Conservation (phyloP, 2,329 filamentous ascomycete species). For the Fusarium acutatum region DNA sequence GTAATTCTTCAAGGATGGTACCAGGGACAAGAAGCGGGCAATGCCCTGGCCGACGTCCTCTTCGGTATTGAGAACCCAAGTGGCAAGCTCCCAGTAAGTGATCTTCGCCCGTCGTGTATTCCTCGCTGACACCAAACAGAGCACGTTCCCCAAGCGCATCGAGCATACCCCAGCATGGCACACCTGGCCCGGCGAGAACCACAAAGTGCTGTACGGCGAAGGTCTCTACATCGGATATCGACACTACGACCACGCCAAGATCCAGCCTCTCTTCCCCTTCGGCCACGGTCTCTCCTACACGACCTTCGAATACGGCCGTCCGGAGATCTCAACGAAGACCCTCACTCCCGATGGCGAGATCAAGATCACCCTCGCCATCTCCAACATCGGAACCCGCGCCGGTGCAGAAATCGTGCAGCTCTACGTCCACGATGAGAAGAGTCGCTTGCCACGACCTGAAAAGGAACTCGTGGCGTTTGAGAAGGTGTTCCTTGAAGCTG, state of each 20-base stretch:
- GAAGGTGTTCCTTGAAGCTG: constrained; percentile 67
- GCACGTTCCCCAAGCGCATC: constrained; percentile 70
- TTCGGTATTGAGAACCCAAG: constrained; percentile 74
- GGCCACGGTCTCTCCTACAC: constrained; percentile 81
- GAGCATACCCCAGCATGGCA: constrained; percentile 75
- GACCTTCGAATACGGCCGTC: constrained; percentile 69
- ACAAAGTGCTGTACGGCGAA: constrained; percentile 74
- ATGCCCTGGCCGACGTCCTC: constrained; percentile 71
- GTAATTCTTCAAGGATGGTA: constrained; percentile 67
- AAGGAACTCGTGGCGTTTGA: constrained; percentile 77
- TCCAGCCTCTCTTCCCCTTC: constrained; percentile 73
- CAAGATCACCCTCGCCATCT: constrained; percentile 58
- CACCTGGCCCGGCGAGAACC: constrained; percentile 77
- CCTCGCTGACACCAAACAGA: constrained; percentile 44
- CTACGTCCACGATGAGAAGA: constrained; percentile 71
- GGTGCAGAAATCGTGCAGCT: constrained; percentile 74
- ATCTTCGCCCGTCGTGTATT: neutral
- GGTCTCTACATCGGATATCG: constrained; percentile 78
- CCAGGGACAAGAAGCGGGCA: constrained; percentile 74
- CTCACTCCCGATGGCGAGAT: constrained; percentile 52
- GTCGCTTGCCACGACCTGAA: constrained; percentile 69
- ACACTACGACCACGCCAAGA: constrained; percentile 71
- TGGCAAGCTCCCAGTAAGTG: constrained; percentile 70
- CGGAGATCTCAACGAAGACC: constrained; percentile 56
- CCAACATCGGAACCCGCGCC: constrained; percentile 63